phyloP scores from a whole-genome alignment of 345 rosid genomes.

The Rhodamnia argentea region DNA sequence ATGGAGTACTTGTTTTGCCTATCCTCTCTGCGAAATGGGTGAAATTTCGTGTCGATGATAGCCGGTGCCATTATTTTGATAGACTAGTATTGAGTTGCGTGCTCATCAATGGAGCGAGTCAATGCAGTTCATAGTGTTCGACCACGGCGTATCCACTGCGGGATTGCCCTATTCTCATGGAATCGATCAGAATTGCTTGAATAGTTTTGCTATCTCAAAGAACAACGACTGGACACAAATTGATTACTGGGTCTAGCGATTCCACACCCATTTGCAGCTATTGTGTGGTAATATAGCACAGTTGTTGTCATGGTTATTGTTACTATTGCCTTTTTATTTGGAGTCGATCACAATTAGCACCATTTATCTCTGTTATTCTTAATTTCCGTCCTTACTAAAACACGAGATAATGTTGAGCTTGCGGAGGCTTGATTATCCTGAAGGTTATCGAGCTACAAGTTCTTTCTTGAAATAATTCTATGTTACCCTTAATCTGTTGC shows the following conservation, averaged over 20 bases:
- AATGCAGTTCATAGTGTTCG: background rate
- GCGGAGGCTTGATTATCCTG: background rate
- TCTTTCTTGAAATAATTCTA: background rate
- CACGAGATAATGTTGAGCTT: background rate
- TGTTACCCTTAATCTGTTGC: background rate
- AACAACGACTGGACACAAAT: background rate
- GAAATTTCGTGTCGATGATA: background rate
- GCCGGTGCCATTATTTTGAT: background rate
- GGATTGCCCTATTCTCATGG: background rate
- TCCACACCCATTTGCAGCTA: background rate
- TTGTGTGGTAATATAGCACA: background rate
- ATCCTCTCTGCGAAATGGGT: background rate
- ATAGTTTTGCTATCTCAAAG: background rate
- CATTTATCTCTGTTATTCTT: background rate
- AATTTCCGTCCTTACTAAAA: background rate
- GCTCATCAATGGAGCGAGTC: background rate
- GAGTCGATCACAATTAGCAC: background rate
- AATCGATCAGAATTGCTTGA: background rate
- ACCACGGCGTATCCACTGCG: background rate
- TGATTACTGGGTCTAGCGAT: background rate
- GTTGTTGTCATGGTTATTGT: background rate
- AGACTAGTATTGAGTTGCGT: background rate
- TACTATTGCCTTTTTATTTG: background rate
- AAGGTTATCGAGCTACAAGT: background rate
- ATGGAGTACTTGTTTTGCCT: background rate